Evolutionary conservation across 768 basidiomycete genomes (phyloP), one percentile per base, ranked within the genome.

Genomic region (Sarcodon aspratus): DNA sequence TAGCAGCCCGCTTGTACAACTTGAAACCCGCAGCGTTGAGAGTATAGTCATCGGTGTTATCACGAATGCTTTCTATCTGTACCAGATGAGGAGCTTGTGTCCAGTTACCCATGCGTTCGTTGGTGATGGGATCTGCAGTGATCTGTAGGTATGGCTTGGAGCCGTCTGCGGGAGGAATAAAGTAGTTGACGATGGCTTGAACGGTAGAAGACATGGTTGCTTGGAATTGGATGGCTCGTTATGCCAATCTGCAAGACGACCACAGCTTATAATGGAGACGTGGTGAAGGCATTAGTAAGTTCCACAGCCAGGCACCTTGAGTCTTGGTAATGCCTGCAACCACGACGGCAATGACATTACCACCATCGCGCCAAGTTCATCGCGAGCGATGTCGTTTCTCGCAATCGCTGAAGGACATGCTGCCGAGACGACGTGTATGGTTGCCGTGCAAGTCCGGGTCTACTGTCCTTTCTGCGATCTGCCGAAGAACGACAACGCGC

Each of bases 11-110:
- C 34, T 61, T 57, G 32, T 64, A 46, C 53, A 68, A 68, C 53
- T 68, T 63, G 58, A 75, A 75, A n/a, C 74, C 74, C 12, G 66
- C 64, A 45, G 57, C 57, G 48, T 74, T 70, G 36, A 70, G 60
- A 1, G 49, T 50, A 48, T 62, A 61, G 11, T 57, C 54, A 46
- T 55, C 45, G 51, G 63, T 60, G 47, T 58, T 54, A 0, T 61
- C 63, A 31, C 65, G 65, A 9, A 59, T 57, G 46, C 65, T 63
- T 49, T 60, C 61, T 31, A 66, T 49, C 35, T 59, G 48, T 12
- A 55, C 55, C 15, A 57, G 52, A 44, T 59, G 52, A 33, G 46
- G n/a, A 80, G n/a, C 32, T n/a, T 43, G 40, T 35, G 51, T 55
- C 18, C 15, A 15, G 27, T 21, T 11, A 13, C 36, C 45, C 32